Conservation (phyloP, 306 rosid species). For the Cicer judaicum region DNA sequence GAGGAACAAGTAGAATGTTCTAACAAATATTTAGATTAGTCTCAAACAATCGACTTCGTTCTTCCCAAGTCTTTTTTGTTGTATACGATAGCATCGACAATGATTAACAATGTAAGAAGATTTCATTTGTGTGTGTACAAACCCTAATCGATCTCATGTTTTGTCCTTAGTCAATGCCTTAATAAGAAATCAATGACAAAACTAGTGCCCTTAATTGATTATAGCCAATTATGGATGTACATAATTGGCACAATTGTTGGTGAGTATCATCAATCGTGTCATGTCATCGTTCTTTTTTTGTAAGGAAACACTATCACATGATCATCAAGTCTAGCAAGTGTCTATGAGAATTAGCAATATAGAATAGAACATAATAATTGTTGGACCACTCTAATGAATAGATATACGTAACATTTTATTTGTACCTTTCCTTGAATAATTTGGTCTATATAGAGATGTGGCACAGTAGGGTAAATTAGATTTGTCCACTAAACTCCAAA, state of each 20-base stretch:
- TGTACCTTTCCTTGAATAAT: conserved; percentile 10
- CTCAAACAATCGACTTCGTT: no score
- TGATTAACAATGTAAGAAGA: not conserved
- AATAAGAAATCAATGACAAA: conserved; percentile 5
- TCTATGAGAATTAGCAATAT: not conserved
- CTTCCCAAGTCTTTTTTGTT: no score
- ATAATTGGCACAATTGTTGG: not conserved
- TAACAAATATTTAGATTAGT: no score
- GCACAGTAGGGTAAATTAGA: conserved; percentile 23
- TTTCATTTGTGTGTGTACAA: not conserved
- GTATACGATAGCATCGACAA: no score
- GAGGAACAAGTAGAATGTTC: no score
- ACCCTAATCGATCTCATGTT: not conserved
- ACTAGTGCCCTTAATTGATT: not conserved
- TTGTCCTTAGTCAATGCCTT: conserved; percentile 16
- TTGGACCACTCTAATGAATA: conserved; percentile 24
- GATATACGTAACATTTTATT: conserved; percentile 9
- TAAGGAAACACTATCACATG: conserved; percentile 15
- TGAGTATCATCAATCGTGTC: not conserved
- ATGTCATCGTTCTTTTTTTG: not conserved
- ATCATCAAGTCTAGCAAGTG: not conserved
- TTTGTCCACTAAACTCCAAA: conserved; percentile 46
- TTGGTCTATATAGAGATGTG: conserved; percentile 10
- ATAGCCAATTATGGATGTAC: not conserved
- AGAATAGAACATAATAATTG: conserved; percentile 17